Evolutionary conservation across 805 yeast species (phyloP).

Genomic region (Maudiozyma turicensis): DNA sequence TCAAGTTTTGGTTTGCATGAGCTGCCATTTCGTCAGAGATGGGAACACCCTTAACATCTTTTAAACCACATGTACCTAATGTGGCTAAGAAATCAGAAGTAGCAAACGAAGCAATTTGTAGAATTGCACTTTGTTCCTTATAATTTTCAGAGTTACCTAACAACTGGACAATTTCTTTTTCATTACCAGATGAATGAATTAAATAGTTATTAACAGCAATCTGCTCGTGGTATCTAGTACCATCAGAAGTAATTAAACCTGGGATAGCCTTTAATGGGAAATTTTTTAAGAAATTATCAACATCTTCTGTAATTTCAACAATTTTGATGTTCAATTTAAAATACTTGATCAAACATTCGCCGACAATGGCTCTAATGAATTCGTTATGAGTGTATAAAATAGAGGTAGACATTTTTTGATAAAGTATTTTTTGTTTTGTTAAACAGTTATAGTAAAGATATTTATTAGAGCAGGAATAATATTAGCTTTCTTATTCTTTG

Average conservation of each 20-base stretch:
- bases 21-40: constrained; percentile 63
- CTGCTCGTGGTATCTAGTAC: constrained; percentile 59
- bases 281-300: constrained; percentile 29
- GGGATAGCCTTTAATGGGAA: constrained; percentile 63
- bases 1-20: constrained; percentile 31
- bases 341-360: constrained; percentile 44
- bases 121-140: constrained; percentile 39
- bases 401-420: constrained; percentile 39
- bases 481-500: too few relatives aligned
- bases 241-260: constrained; percentile 62
- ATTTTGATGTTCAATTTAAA: constrained; percentile 50
- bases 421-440: neutral
- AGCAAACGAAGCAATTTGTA: constrained; percentile 69
- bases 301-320: constrained; percentile 28
- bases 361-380: constrained; percentile 27
- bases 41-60: constrained; percentile 52
- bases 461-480: too few relatives aligned
- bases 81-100: constrained; percentile 53
- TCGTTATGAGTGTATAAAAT: constrained; percentile 31
- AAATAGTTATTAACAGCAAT: constrained; percentile 51
- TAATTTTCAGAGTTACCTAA: constrained; percentile 36
- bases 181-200: constrained; percentile 28
- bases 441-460: too few relatives aligned
- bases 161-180: constrained; percentile 33
- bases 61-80: constrained; percentile 38